phyloP scores from a whole-genome alignment of 495 filamentous ascomycete species.

The Hypoxylon fuscum region DNA sequence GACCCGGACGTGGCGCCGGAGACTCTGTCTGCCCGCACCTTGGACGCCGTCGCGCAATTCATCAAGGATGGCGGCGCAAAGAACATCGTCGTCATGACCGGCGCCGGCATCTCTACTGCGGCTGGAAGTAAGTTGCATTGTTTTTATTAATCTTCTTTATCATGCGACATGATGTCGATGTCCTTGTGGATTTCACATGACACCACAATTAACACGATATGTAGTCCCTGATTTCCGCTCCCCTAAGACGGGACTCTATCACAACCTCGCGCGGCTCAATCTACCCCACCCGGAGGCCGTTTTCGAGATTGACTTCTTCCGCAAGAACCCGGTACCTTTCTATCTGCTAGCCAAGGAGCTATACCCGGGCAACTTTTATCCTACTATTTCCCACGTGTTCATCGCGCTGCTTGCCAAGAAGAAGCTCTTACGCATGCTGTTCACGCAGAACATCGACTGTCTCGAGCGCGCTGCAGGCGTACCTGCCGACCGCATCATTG shows the following conservation, averaged over 20 bases:
- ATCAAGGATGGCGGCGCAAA: constrained; percentile 73
- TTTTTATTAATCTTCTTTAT: not conserved
- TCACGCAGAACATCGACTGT: constrained; percentile 98
- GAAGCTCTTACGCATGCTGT: constrained; percentile 80
- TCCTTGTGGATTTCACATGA: not conserved
- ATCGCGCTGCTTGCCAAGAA: constrained; percentile 77
- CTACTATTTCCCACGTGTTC: constrained; percentile 75
- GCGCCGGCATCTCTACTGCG: constrained; percentile 69
- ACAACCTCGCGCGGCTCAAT: constrained; percentile 84
- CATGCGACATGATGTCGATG: not conserved
- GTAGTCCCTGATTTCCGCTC: constrained; percentile 80
- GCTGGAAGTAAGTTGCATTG: constrained; percentile 63
- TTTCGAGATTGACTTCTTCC: constrained; percentile 91
- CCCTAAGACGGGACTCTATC: constrained; percentile 78
- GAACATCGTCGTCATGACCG: constrained; percentile 82
- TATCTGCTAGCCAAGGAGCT: constrained; percentile 90
- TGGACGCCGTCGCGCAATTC: constrained; percentile 77
- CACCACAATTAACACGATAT: constrained; percentile 41
- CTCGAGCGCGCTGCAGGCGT: constrained; percentile 90
- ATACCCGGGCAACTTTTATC: constrained; percentile 89
- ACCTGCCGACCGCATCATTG: constrained; percentile 80
- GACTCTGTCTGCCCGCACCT: constrained; percentile 70
- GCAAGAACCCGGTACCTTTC: constrained; percentile 84
- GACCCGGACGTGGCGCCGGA: constrained; percentile 69
- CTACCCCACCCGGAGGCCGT: constrained; percentile 81